A percentile compares a stretch with the other conserved stretches of the same genome.
These are phyloP conservation scores for Colletotrichum magnum DNA, from an alignment of 2,329 filamentous ascomycete species.

Conservation along the genomic window DNA sequence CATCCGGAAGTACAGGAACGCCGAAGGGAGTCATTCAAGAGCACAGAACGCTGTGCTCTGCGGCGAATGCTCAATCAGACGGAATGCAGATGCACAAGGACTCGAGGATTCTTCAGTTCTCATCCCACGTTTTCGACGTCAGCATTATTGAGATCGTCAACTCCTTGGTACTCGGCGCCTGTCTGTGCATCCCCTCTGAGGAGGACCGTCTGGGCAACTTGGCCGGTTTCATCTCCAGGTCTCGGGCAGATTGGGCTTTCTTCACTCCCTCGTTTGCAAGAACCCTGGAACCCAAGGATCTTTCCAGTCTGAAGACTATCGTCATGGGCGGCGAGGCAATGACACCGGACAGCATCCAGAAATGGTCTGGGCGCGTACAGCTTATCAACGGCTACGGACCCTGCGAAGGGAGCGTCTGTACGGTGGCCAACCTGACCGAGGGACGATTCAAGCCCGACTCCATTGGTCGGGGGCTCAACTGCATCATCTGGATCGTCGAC, in stretches of 20 bases:
- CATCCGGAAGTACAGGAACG: constrained; percentile 66
- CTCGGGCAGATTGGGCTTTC: constrained; percentile 30
- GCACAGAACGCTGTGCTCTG: constrained; percentile 46
- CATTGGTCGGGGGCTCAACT: constrained; percentile 30
- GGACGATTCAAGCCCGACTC: neutral
- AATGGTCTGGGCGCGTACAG: constrained; percentile 21
- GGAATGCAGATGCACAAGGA: constrained; percentile 19
- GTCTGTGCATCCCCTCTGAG: constrained; percentile 55
- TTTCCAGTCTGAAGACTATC: constrained; percentile 27
- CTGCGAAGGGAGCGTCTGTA: constrained; percentile 37
- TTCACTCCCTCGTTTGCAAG: constrained; percentile 34
- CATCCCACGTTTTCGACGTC: constrained; percentile 55
- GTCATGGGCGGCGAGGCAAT: constrained; percentile 33
- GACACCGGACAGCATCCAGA: constrained; percentile 15
- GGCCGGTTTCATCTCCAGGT: constrained; percentile 10
- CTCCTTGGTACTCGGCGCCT: constrained; percentile 53
- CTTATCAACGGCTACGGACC: constrained; percentile 34
- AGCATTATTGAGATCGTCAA: constrained; percentile 55
- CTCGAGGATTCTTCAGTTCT: constrained; percentile 41
- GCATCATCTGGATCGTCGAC: constrained; percentile 46
- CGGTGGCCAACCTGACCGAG: constrained; percentile 22
- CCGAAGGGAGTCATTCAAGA: constrained; percentile 65
- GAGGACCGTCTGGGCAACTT: constrained; percentile 52
- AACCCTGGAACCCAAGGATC: constrained; percentile 19
- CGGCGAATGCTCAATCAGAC: constrained; percentile 28